Evolutionary conservation across 2,329 filamentous ascomycete species (phyloP), one percentile per base, ranked within the genome.

Genomic region (Geosmithia flava): DNA sequence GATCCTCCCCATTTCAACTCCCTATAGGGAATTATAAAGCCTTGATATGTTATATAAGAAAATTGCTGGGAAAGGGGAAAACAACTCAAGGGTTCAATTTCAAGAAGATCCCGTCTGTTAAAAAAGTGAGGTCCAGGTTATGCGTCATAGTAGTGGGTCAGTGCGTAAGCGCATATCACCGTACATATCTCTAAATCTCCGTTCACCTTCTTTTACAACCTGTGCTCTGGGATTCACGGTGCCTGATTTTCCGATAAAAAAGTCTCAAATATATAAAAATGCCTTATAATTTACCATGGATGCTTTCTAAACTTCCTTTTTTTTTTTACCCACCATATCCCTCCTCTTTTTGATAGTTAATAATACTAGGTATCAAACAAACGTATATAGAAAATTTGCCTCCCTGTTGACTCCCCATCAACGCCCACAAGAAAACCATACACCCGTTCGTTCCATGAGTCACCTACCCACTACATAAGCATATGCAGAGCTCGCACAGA

Each of bases 401-500:
- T 27, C 23, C 4, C 4, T 8, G 23, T 8, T 27, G 4, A 27
- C 23, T 27, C 23, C 23, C 23, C 23, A 27, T 27, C 33, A 37
- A 37, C 11, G 33, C 33, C 33, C 10, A 37, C 3, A 37, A 16
- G 33, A 6, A 27, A 27, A 27, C 23, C 23, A 27, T 8, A 27
- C 4, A 27, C 23, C 8, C 23, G 23, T 27, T 27, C 23, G 8
- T 27, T 27, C 4, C 23, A 27, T 27, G 23, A 27, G 23, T 27
- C 23, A 27, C 23, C 4, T 27, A 27, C 23, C 8, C 33, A 37
- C 15, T 37, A 87, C 72, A 83, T 75, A 56, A 82, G 63, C 57
- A 78, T 68, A 61, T 80, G 79, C 58, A 91, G 62, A 19, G 75
- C 81, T 59, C 77, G 70, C 3, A 81, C 80, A 2, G 77, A 83